Evolutionary conservation across 1,284 basidiomycete genomes (phyloP).

Genomic region (Xanthoconium separans): DNA sequence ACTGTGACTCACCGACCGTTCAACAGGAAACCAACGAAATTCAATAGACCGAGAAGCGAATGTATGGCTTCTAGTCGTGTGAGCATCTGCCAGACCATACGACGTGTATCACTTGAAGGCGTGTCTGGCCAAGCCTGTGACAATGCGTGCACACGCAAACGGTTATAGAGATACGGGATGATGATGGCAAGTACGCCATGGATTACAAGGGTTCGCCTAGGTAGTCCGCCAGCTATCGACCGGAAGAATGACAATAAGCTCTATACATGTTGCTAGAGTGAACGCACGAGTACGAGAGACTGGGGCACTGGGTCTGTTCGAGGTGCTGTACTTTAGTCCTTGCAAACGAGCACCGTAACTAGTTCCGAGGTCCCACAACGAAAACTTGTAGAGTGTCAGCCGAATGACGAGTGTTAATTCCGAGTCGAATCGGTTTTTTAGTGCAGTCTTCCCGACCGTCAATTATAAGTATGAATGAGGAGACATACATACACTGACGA

Average conservation of each 20-base stretch:
- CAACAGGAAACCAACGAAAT: constrained; percentile 84
- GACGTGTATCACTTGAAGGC: constrained; percentile 72
- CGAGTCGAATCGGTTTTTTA: constrained; percentile 70
- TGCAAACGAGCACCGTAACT: constrained; percentile 93
- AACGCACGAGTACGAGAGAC: constrained; percentile 22
- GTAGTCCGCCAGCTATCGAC: constrained; percentile 57
- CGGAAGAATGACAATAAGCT: constrained; percentile 18
- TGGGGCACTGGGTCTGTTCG: constrained; percentile 34
- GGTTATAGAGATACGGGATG: constrained; percentile 76
- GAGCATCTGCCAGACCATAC: constrained; percentile 76
- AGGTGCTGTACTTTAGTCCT: constrained; percentile 65
- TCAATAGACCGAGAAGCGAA: constrained; percentile 61
- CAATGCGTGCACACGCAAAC: constrained; percentile 74
- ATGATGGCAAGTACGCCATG: constrained; percentile 79
- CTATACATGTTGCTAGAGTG: not conserved
- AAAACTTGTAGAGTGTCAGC: constrained; percentile 80
- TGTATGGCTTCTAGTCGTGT: constrained; percentile 68
- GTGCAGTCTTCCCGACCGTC: constrained; percentile 47
- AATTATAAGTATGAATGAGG: constrained; percentile 3
- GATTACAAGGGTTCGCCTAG: constrained; percentile 56
- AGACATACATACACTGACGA: constrained; percentile 59
- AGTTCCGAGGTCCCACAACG: constrained; percentile 77
- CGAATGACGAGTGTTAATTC: constrained; percentile 81
- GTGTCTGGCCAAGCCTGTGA: constrained; percentile 89
- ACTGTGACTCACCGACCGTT: constrained; percentile 68